A percentile compares a stretch with the other conserved stretches of the same genome.
Conservation (phyloP, 805 yeast species). For the Alloascoidea africana region DNA sequence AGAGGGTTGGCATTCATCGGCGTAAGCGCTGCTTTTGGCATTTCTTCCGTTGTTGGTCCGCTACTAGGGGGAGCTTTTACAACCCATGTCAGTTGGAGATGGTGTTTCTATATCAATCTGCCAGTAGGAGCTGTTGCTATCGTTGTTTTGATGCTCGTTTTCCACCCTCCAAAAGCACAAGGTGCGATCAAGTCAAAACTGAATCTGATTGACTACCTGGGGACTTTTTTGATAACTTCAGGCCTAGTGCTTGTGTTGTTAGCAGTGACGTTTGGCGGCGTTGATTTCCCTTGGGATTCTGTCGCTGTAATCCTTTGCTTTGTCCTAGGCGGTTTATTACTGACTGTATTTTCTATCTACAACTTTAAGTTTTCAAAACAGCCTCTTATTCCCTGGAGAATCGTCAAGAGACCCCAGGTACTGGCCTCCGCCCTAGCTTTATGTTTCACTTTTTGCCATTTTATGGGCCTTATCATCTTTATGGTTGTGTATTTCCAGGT, state of each 20-base stretch:
- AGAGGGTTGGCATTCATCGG: constrained; percentile 8
- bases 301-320: constrained; percentile 34
- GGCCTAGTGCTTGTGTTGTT: constrained; percentile 29
- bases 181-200: constrained; percentile 25
- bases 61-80: constrained; percentile 54
- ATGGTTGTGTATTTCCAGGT: constrained; percentile 35
- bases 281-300: constrained; percentile 35
- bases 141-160: constrained; percentile 20
- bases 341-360: constrained; percentile 18
- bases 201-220: constrained; percentile 31
- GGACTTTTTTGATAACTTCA: constrained; percentile 26
- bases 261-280: constrained; percentile 42
- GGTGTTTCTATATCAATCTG: constrained; percentile 61
- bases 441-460: constrained; percentile 24
- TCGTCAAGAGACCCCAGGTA: constrained; percentile 23
- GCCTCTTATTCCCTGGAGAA: constrained; percentile 30
- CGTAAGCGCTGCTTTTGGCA: constrained; percentile 4
- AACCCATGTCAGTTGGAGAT: constrained; percentile 48
- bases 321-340: constrained; percentile 22
- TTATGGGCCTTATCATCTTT: constrained; percentile 15
- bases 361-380: constrained; percentile 18
- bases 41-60: constrained; percentile 36
- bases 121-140: constrained; percentile 46
- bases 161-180: constrained; percentile 32
- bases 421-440: constrained; percentile 22